phyloP scores from a whole-genome alignment of 225 moss, liverwort and hornwort species.

The Pseudisothecium myosuroides region DNA sequence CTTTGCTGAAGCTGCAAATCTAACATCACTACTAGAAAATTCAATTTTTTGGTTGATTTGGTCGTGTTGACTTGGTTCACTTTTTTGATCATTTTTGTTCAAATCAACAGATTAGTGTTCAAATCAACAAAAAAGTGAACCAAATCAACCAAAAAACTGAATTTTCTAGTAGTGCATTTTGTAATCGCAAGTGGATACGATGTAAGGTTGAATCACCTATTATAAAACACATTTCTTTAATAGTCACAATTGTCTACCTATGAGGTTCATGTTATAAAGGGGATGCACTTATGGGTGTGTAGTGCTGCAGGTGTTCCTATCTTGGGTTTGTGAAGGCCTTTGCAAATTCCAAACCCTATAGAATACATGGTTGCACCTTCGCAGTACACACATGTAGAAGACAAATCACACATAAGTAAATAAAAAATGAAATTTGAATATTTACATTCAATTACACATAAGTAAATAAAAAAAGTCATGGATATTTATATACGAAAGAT shows the following conservation, averaged over 20 bases:
- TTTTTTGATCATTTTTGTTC: no score
- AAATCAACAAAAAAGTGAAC: no score
- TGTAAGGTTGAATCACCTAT: neutral
- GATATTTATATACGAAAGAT: neutral
- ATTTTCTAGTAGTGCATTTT: no score
- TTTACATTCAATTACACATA: accelerated
- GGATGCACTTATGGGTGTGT: accelerated
- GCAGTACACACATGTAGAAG: no score
- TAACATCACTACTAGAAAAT: no score
- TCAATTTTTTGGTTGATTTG: no score
- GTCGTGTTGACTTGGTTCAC: no score
- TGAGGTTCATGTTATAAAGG: neutral
- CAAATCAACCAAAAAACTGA: no score
- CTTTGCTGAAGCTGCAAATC: neutral
- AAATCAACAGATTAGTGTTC: no score
- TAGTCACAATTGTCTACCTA: no score
- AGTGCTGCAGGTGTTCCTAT: neutral
- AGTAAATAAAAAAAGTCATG: neutral
- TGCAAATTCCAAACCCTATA: accelerated
- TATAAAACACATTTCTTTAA: neutral
- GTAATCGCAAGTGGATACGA: accelerated
- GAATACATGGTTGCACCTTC: accelerated
- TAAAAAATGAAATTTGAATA: neutral
- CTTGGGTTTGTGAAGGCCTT: neutral
- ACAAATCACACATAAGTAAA: neutral